Evolutionary conservation across 306 rosid genomes (phyloP), one percentile per base, ranked within the genome.

Genomic region (Begonia peltatifolia): DNA sequence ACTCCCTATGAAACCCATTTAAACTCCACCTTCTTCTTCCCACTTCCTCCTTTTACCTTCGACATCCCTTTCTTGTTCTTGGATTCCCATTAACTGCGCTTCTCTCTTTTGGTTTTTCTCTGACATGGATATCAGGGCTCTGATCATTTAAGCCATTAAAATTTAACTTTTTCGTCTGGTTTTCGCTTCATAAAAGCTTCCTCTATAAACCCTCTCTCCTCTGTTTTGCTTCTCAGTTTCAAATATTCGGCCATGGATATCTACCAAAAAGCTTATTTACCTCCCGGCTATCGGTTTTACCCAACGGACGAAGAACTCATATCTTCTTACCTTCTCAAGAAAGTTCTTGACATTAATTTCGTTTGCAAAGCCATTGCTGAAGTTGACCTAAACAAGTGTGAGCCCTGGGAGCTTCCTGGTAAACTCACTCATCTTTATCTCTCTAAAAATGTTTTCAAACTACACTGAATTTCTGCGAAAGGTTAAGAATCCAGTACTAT

Each of bases 401-500:
- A 82, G 51, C 90, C 90, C 1, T 82, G 90, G 90, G 80, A 82
- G 14, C 80, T 82, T 1, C 90, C 90, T 10, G 90, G 90, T 81
- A 42, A 30, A 5, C 38, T 30, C 38, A 3, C 8, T 30, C 38
- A 30, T 30, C 9, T 30, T 3, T 30, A 30, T 30, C 38, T 30
- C 38, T 30, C 8, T 30, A 30, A 7, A 30, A 30, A 30, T 30
- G 38, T 7, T 5, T 30, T 30, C 8, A 7, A 30, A 30, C 38
- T 5, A 5, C 38, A 7, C 38, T 3, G 38, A 30, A 30, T 30
- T 7, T 6, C 38, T 30, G 38, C 38, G 38, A 30, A 30, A 30
- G 8, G 14, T 4, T 35, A 30, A 30, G 38, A 30, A 30, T 30
- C 8, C 8, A 7, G 38, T 30, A 4, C 38, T 30, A 7, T 30